These are phyloP conservation scores for Xylaria sp. DNA, from an alignment of 2,329 filamentous ascomycete species.

Conservation along the genomic window DNA sequence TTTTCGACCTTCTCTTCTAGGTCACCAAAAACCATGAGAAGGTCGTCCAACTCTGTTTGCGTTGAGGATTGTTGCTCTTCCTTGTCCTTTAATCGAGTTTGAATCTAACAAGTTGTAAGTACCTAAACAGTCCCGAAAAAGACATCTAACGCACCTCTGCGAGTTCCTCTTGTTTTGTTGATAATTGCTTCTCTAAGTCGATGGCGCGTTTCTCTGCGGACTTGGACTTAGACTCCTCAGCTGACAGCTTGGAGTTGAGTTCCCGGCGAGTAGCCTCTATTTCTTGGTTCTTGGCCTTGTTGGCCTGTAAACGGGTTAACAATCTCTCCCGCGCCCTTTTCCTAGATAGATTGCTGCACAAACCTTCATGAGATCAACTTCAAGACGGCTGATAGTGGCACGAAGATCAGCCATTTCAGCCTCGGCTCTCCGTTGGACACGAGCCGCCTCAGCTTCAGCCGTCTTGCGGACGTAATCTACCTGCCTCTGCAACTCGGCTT, in stretches of 20 bases:
- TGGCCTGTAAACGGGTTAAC: conserved; percentile 56
- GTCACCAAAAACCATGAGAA: conserved; percentile 84
- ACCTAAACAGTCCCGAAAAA: conserved; percentile 16
- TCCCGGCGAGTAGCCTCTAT: conserved; percentile 66
- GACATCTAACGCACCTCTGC: conserved; percentile 44
- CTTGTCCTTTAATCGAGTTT: conserved; percentile 56
- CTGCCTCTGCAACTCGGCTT: conserved; percentile 54
- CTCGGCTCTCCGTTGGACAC: conserved; percentile 48
- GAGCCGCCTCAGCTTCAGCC: conserved; percentile 47
- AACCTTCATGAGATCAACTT: conserved; percentile 72
- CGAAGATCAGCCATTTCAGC: conserved; percentile 50
- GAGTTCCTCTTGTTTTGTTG: conserved; percentile 47
- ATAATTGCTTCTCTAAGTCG: conserved; percentile 61
- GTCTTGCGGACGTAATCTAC: conserved; percentile 60
- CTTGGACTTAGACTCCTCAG: conserved; percentile 50
- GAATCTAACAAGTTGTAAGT: conserved; percentile 43
- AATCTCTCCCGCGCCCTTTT: conserved; percentile 9
- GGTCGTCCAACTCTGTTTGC: conserved; percentile 81
- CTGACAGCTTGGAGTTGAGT: conserved; percentile 52
- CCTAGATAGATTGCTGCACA: conserved; percentile 20
- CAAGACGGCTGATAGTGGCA: conserved; percentile 64
- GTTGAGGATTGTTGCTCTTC: conserved; percentile 71
- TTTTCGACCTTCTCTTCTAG: conserved; percentile 79
- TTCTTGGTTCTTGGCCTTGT: conserved; percentile 70
- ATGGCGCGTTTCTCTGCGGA: conserved; percentile 59